A percentile compares a stretch with the other conserved stretches of the same genome.
These are phyloP conservation scores for Pyrenochaeta sp. DNA, from an alignment of 2,329 filamentous ascomycete genomes.

Conservation along the genomic window DNA sequence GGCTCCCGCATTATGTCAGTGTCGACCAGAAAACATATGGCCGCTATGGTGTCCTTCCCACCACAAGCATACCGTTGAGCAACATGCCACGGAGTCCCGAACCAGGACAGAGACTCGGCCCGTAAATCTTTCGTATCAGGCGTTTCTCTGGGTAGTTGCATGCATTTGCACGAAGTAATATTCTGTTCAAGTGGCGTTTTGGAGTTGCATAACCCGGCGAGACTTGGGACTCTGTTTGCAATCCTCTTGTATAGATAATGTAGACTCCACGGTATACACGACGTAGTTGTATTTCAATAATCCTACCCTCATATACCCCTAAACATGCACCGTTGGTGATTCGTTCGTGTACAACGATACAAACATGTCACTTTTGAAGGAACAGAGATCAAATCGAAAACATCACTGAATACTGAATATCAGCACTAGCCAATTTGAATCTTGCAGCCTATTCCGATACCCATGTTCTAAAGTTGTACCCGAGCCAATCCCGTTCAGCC, in stretches of 20 bases:
- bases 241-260: slow-evolving; percentile 8
- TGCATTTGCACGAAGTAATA: slow-evolving; percentile 5
- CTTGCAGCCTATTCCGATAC: too few relatives aligned
- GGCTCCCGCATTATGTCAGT: slow-evolving; percentile 90
- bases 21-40: slow-evolving; percentile 97
- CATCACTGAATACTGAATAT: too few relatives aligned
- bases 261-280: slow-evolving; percentile 10
- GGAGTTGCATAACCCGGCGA: slow-evolving; percentile 8
- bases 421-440: too few relatives aligned
- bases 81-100: slow-evolving; percentile 39
- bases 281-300: slow-evolving; percentile 8
- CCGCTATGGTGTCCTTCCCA: slow-evolving; percentile 84
- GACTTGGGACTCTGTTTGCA: not conserved
- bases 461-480: too few relatives aligned
- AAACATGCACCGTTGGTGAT: not conserved
- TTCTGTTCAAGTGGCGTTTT: slow-evolving; percentile 6
- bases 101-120: slow-evolving; percentile 38
- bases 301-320: slow-evolving; percentile 2
- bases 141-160: slow-evolving; percentile 6
- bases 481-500: too few relatives aligned
- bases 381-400: too few relatives aligned
- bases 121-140: slow-evolving; percentile 12
- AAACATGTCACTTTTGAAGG: too few relatives aligned
- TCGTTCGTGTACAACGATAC: not conserved
- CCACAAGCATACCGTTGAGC: slow-evolving; percentile 27